Conservation (phyloP, 1,284 basidiomycete genomes). For the Sporisorium exsertum region DNA sequence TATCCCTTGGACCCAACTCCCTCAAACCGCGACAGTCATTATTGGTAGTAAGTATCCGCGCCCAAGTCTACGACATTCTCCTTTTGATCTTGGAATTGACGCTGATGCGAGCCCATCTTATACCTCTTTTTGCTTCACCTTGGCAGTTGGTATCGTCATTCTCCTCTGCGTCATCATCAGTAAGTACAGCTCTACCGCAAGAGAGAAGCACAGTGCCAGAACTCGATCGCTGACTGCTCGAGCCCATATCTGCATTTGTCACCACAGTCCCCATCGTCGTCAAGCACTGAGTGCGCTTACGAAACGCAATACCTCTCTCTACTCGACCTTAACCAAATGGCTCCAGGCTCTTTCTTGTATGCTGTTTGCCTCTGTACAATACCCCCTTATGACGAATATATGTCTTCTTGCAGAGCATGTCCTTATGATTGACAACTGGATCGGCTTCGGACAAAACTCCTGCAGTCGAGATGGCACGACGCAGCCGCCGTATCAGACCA, state of each 20-base stretch:
- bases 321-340: conserved; percentile 9
- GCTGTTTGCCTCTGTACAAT: conserved; percentile 42
- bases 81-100: not conserved
- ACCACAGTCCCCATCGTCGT: conserved; percentile 57
- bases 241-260: not conserved
- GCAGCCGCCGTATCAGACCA: not conserved
- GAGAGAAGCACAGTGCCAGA: not conserved
- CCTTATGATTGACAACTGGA: not conserved
- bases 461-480: not conserved
- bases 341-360: conserved; percentile 6
- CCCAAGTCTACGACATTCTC: not conserved
- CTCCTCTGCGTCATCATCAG: conserved; percentile 68
- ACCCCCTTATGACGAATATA: conserved; percentile 18
- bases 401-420: conserved; percentile 17
- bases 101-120: not conserved
- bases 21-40: conserved; percentile 26
- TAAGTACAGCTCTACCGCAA: conserved; percentile 29
- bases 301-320: not conserved
- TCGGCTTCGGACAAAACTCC: not conserved
- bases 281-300: conserved; percentile 40
- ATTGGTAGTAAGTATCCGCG: conserved; percentile 30
- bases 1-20: not conserved
- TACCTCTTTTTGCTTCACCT: not conserved
- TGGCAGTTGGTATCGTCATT: conserved; percentile 64
- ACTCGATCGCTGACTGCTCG: not conserved